phyloP scores from a whole-genome alignment of 2,329 filamentous ascomycete genomes.

The Pseudogymnoascus sp. region DNA sequence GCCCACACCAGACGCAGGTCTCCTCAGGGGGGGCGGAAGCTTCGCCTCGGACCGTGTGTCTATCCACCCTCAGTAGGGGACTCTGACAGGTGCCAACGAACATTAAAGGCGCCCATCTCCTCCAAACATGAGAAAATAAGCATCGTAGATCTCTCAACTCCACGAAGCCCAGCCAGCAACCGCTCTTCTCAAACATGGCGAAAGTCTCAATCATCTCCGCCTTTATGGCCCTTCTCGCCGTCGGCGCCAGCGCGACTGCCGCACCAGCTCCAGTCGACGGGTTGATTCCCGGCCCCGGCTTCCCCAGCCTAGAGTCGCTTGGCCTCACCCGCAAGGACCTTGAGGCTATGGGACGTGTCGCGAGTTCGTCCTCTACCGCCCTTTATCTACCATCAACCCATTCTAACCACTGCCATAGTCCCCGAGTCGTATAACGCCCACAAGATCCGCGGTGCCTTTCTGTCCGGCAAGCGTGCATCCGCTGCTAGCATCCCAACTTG shows the following conservation, averaged over 20 bases:
- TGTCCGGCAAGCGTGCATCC: not conserved
- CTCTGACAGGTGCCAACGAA: not conserved
- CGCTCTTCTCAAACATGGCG: not conserved
- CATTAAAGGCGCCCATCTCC: constrained; percentile 3
- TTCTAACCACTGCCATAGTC: not conserved
- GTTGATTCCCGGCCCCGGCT: not conserved
- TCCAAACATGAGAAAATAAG: constrained; percentile 1
- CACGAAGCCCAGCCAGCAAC: not conserved
- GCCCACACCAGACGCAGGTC: not conserved
- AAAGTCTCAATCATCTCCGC: not conserved
- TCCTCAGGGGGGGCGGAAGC: not conserved
- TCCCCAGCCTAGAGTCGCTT: not conserved
- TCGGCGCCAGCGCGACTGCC: not conserved
- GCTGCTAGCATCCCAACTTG: not conserved
- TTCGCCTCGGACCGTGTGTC: not conserved
- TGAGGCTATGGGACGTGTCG: not conserved
- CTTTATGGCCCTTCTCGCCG: not conserved
- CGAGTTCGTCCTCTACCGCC: not conserved
- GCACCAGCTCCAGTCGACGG: not conserved
- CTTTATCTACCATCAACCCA: not conserved
- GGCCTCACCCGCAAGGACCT: constrained; percentile 5
- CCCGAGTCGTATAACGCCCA: constrained; percentile 4
- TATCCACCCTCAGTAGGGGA: not conserved
- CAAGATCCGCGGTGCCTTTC: not conserved
- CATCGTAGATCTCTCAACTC: not conserved